Percentiles rank a stretch among this genome's conserved stretches.
Evolutionary conservation across 257 asterid genomes (phyloP).

Genomic region (Solanum medicagineum): DNA sequence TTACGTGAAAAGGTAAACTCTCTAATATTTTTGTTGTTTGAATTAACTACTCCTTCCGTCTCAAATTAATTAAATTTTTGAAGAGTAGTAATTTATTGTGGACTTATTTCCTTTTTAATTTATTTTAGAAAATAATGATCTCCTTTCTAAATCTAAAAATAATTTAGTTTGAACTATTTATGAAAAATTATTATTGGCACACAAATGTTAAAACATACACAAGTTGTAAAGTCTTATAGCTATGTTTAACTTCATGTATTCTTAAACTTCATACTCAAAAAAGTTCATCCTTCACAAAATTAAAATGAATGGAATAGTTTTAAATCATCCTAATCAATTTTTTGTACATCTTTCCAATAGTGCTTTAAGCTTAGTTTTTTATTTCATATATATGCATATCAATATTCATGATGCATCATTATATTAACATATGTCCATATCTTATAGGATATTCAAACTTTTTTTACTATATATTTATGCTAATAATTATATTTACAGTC

Average conservation of each 20-base stretch:
- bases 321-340: not conserved
- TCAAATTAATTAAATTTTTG: too few relatives aligned
- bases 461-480: not conserved
- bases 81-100: too few relatives aligned
- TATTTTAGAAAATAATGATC: not conserved
- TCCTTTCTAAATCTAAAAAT: not conserved
- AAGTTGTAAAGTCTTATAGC: too few relatives aligned
- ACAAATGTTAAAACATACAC: too few relatives aligned
- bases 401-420: not conserved
- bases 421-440: not conserved
- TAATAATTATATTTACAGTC: not conserved
- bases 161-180: too few relatives aligned
- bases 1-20: conserved; percentile 13
- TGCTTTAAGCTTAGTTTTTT: not conserved
- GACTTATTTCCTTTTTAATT: not conserved
- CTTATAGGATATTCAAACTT: not conserved
- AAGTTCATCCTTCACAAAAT: not conserved
- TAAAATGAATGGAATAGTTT: not conserved
- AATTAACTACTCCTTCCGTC: not conserved
- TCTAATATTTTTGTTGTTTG: not conserved
- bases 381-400: not conserved
- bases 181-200: too few relatives aligned
- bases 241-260: not conserved
- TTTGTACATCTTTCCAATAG: not conserved
- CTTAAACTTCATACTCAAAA: not conserved